Base-by-base conservation (phyloP, 495 filamentous ascomycete genomes). In the Hypoxylon trugodes region DNA sequence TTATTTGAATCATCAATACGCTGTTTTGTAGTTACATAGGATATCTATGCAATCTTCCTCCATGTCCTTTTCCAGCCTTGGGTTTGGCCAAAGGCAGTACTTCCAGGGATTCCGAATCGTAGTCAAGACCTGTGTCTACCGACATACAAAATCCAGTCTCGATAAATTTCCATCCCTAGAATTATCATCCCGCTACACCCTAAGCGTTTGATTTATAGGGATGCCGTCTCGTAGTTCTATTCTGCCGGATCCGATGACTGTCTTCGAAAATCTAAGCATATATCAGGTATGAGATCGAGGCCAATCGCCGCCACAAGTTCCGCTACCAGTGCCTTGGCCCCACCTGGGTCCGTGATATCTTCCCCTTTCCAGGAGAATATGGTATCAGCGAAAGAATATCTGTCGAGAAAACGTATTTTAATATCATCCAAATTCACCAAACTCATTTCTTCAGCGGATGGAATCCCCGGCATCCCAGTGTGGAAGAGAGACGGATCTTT, bases 301-400 rank as follows among this genome's bases (percentile, higher is more conserved):
- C 94, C 94, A 35, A 96, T 75, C 3, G 81, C 86, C 5, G 94
- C 90, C 6, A 90, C 89, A 30, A 96, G 74, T 68, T 96, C 91
- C 4, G 85, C 90, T 36, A 95, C 75, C 33, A 86, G 80, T 0
- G 85, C 86, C 73, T 90, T 92, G 22, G 70, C 58, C 5, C 63
- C 60, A 13, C 42, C 46, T 12, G 46, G 43, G 28, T 61, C 15
- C 6, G n/a, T 26, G 9, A 73, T 54, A 15, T 56, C 61, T 50
- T 87, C 82, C n/a, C 69, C 60, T 8, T 89, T 84, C 90, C 90
- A 96, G 6, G 79, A 75, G 16, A 87, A 81, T 15, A 93, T 75
- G 65, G 90, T 87, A 61, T 79, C 73, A 69, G 76, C 67, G 62
- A 48, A 45, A 69, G 75, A 51, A 68, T 69, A 65, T 62, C 64